A percentile compares a stretch with the other conserved stretches of the same genome.
phyloP scores from a whole-genome alignment of 2,329 filamentous ascomycete species.

The Nectriaceae sp. region DNA sequence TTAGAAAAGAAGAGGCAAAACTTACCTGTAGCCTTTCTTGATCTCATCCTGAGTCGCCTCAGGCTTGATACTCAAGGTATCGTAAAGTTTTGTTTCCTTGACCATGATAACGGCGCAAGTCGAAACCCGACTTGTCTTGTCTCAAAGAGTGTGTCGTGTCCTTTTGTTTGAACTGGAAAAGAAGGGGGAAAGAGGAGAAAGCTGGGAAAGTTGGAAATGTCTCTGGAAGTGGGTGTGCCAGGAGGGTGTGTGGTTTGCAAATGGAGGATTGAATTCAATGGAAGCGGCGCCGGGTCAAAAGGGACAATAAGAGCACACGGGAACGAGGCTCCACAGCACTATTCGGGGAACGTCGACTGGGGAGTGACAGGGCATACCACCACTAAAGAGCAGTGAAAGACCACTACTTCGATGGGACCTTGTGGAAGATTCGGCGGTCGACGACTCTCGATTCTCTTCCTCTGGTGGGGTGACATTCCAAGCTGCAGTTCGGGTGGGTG shows the following conservation, averaged over 20 bases:
- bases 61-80: slow-evolving; percentile 77
- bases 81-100: slow-evolving; percentile 94
- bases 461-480: not conserved
- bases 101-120: slow-evolving; percentile 65
- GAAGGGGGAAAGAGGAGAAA: too few relatives aligned
- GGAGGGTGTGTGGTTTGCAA: not conserved
- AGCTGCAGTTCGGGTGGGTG: slow-evolving; percentile 10
- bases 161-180: too few relatives aligned
- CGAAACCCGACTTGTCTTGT: slow-evolving; percentile 10
- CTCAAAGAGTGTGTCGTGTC: not conserved
- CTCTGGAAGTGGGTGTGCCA: not conserved
- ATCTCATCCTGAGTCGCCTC: slow-evolving; percentile 89
- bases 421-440: slow-evolving; percentile 34
- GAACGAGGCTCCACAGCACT: too few relatives aligned
- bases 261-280: not conserved
- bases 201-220: not conserved
- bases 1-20: slow-evolving; percentile 3
- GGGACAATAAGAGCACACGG: too few relatives aligned
- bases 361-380: too few relatives aligned
- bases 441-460: slow-evolving; percentile 6
- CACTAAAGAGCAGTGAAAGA: not conserved
- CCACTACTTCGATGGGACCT: slow-evolving; percentile 27
- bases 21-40: slow-evolving; percentile 91
- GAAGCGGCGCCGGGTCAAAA: not conserved
- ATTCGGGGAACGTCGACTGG: too few relatives aligned